Base-by-base conservation (phyloP, 1,284 basidiomycete genomes). In the Leccinum fallax region DNA sequence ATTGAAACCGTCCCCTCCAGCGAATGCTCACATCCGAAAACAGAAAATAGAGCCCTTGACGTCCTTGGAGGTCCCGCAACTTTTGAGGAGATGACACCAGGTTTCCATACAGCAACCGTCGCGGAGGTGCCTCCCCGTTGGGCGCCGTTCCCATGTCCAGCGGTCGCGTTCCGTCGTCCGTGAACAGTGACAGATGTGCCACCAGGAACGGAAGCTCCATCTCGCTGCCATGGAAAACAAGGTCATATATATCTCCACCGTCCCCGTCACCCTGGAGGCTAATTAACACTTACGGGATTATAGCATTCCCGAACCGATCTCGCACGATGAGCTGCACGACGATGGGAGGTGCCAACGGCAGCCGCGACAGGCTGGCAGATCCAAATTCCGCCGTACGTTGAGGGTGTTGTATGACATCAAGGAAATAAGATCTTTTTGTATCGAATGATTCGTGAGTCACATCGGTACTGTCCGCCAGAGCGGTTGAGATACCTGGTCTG, bases 21-120 rank as follows among this genome's bases (percentile, higher is more conserved):
- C 92, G 84, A 60, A 97, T 85, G 71, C 92, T 93, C 66, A 94
- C 90, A 74, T 97, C 95, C 8, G 94, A 89, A 71, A 96, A 97
- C 57, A 95, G 79, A 71, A 97, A 95, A 75, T 92, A 95, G 38
- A 92, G 80, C 8, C 92, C 92, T 66, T 83, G 80, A 40, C 88
- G 85, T 49, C 92, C 92, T 72, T 91, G 86, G 48, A 88, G 81
- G 71, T 95, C 90, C 64, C 89, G 84, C 70, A 94, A 80, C 58
- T 89, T 84, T 52, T 93, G 86, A 2, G 92, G 85, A 1, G 89
- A 89, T 13, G 94, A 88, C 30, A 95, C 92, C 28, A 95, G 79
- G 62, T 89, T 92, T 43, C 95, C 95, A 72, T 95, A 93, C 19
- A 96, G 81, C 64, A 90, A 83, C 51, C 86, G 84, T 58, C 83